phyloP scores from a whole-genome alignment of 1,284 basidiomycete genomes.

The Thecaphora thlaspeos region DNA sequence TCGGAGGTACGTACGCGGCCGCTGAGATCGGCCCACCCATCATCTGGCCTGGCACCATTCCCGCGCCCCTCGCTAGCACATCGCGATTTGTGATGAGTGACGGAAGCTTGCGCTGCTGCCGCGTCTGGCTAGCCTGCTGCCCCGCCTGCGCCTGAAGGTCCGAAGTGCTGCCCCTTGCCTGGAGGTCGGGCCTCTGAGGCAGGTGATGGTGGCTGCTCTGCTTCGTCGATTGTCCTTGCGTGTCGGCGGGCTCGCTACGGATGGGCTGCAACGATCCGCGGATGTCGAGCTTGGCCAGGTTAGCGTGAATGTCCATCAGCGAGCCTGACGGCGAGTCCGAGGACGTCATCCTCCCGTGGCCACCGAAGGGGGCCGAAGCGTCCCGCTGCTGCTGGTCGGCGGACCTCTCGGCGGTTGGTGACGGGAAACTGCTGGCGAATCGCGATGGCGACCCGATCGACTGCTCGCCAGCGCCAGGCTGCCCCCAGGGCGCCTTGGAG shows the following conservation, averaged over 20 bases:
- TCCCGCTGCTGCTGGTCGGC: slow-evolving; percentile 1
- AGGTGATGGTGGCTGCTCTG: background rate
- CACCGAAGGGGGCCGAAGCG: slow-evolving; percentile 1
- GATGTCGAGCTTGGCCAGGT: slow-evolving; percentile 25
- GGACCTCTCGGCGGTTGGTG: slow-evolving; percentile 11
- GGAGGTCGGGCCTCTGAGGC: slow-evolving; percentile 7
- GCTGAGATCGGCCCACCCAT: slow-evolving; percentile 26
- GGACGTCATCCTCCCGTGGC: slow-evolving; percentile 9
- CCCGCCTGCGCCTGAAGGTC: slow-evolving; percentile 4
- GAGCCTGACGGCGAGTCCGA: slow-evolving; percentile 12
- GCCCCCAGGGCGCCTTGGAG: slow-evolving; percentile 27
- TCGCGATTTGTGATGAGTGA: slow-evolving; percentile 46
- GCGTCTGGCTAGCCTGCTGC: slow-evolving; percentile 3
- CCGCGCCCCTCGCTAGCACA: slow-evolving; percentile 27
- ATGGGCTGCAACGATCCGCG: slow-evolving; percentile 19
- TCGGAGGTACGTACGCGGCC: slow-evolving; percentile 37
- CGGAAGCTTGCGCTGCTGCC: slow-evolving; percentile 25
- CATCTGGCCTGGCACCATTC: background rate
- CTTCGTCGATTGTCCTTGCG: slow-evolving; percentile 1
- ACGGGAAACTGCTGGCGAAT: slow-evolving; percentile 25
- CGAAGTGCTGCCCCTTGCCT: slow-evolving; percentile 7
- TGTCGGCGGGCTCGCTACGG: slow-evolving; percentile 8
- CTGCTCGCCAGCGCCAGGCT: slow-evolving; percentile 15
- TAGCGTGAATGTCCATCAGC: slow-evolving; percentile 14
- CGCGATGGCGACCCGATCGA: slow-evolving; percentile 33